These are phyloP conservation scores for Trametes polyzona DNA, from an alignment of 1,284 basidiomycete species.

Conservation along the genomic window DNA sequence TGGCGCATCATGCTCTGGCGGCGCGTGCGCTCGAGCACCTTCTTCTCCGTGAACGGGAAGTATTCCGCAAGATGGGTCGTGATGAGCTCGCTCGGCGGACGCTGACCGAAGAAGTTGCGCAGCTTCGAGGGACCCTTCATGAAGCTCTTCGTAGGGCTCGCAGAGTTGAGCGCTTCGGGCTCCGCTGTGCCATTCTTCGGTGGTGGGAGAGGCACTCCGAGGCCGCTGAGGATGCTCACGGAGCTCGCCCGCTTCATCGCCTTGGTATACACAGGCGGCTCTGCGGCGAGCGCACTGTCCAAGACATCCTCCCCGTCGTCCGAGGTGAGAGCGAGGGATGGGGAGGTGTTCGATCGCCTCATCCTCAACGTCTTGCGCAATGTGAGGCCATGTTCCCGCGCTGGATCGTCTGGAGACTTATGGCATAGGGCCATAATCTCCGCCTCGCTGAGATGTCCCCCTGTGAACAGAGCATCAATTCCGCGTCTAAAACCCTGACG, in stretches of 20 bases:
- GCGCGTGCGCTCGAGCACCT: slow-evolving; percentile 82
- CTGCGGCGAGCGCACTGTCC: slow-evolving; percentile 30
- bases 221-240: slow-evolving; percentile 91
- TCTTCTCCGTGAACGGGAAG: slow-evolving; percentile 94
- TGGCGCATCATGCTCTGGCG: slow-evolving; percentile 81
- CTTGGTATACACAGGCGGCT: slow-evolving; percentile 43
- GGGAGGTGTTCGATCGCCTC: slow-evolving; percentile 33
- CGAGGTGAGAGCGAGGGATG: slow-evolving; percentile 41
- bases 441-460: slow-evolving; percentile 78
- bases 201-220: slow-evolving; percentile 78
- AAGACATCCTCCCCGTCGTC: slow-evolving; percentile 44
- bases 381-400: slow-evolving; percentile 83
- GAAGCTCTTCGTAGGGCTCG: slow-evolving; percentile 40
- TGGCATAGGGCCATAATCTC: slow-evolving; percentile 89
- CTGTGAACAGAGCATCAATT: slow-evolving; percentile 42
- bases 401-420: slow-evolving; percentile 78
- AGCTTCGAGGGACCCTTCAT: slow-evolving; percentile 69
- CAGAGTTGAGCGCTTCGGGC: slow-evolving; percentile 33
- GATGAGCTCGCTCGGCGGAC: slow-evolving; percentile 96
- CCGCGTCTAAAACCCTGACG: too few species aligned
- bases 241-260: slow-evolving; percentile 92
- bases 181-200: slow-evolving; percentile 44
- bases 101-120: slow-evolving; percentile 98
- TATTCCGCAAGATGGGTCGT: slow-evolving; percentile 95
- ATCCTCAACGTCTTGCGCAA: slow-evolving; percentile 56